phyloP scores from a whole-genome alignment of 2,329 filamentous ascomycete genomes.

The Ceratocystis ficicola region DNA sequence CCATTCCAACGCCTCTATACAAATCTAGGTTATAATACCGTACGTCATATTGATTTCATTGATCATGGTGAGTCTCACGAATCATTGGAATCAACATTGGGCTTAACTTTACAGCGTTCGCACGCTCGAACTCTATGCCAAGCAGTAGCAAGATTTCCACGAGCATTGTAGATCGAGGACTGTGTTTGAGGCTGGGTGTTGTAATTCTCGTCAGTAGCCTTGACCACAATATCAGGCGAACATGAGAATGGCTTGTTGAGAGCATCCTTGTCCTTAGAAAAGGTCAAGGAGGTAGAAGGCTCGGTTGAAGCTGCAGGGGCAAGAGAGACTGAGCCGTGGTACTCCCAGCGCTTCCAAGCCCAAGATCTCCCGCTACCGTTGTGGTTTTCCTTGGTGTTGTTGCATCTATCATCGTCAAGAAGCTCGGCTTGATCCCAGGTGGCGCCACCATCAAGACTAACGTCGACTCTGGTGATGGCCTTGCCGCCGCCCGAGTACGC shows the following conservation, averaged over 20 bases:
- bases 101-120: conserved; percentile 25
- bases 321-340: conserved; percentile 33
- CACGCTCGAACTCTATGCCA: conserved; percentile 47
- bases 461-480: conserved; percentile 53
- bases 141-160: conserved; percentile 54
- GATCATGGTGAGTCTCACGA: neutral
- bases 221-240: conserved; percentile 45
- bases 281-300: conserved; percentile 12
- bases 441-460: conserved; percentile 50
- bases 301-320: conserved; percentile 5
- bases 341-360: conserved; percentile 55
- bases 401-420: conserved; percentile 36
- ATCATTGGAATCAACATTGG: neutral
- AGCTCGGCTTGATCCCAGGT: conserved; percentile 54
- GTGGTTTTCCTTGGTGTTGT: conserved; percentile 28
- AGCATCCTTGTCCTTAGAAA: conserved; percentile 5
- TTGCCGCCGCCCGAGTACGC: conserved; percentile 57
- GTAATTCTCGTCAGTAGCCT: conserved; percentile 54
- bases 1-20: conserved; percentile 1
- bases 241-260: conserved; percentile 29
- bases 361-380: conserved; percentile 34
- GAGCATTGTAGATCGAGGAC: conserved; percentile 48
- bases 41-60: neutral
- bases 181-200: conserved; percentile 54
- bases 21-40: neutral